phyloP scores from a whole-genome alignment of 2,329 filamentous ascomycete genomes.

The Amauroascus verrucosus region DNA sequence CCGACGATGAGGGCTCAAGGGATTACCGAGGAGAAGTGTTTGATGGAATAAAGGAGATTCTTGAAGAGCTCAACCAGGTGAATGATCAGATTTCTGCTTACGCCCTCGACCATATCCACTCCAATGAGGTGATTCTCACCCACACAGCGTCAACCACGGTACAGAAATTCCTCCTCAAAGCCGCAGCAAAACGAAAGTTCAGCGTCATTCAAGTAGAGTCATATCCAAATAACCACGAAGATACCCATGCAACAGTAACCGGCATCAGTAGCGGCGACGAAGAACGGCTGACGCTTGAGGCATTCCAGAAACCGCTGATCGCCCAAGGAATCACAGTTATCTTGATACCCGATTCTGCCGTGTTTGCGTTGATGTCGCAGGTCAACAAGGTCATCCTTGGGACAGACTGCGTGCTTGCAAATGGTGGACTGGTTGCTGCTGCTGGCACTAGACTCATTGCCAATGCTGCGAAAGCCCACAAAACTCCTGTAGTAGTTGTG shows the following conservation, averaged over 20 bases:
- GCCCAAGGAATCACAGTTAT: constrained; percentile 72
- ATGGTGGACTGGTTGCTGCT: constrained; percentile 75
- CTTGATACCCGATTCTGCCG: constrained; percentile 69
- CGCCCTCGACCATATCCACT: constrained; percentile 84
- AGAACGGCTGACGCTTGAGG: constrained; percentile 38
- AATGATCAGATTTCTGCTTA: constrained; percentile 87
- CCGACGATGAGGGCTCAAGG: constrained; percentile 36
- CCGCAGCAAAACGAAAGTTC: constrained; percentile 80
- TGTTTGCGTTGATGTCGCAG: constrained; percentile 88
- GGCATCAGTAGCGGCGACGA: constrained; percentile 43
- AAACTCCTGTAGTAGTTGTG: constrained; percentile 77
- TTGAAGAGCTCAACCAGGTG: constrained; percentile 85
- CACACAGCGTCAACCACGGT: constrained; percentile 78
- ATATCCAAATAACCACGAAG: constrained; percentile 57
- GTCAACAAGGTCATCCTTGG: constrained; percentile 92
- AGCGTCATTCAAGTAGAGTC: constrained; percentile 76
- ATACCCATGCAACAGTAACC: constrained; percentile 52
- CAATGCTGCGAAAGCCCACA: constrained; percentile 69
- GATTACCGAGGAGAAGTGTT: constrained; percentile 84
- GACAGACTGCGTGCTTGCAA: constrained; percentile 76
- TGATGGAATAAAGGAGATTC: constrained; percentile 87
- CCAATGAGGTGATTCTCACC: constrained; percentile 83
- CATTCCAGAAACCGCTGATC: constrained; percentile 67
- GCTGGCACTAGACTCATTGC: constrained; percentile 77
- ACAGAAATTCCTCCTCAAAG: constrained; percentile 78